A percentile compares a stretch with the other conserved stretches of the same genome.
Conservation (phyloP, 192 early-diverging fungal genomes). For the Entomortierella parvispora region DNA sequence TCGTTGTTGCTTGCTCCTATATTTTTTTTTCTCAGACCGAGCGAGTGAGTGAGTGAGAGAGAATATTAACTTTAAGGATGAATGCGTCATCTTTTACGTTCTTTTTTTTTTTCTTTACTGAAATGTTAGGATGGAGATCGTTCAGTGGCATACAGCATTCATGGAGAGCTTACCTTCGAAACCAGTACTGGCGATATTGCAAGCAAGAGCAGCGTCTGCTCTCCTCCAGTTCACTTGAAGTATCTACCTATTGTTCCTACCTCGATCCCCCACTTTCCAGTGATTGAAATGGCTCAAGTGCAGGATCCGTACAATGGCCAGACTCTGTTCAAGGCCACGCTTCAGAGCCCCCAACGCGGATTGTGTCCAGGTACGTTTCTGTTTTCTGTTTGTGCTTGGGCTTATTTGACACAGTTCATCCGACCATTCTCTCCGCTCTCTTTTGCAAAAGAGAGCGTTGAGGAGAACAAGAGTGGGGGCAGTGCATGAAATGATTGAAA, state of each 20-base stretch:
- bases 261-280: constrained; percentile 35
- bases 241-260: constrained; percentile 39
- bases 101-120: not conserved
- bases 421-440: too few relatives aligned
- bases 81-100: not conserved
- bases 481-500: too few relatives aligned
- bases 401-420: not conserved
- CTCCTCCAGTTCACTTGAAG: constrained; percentile 34
- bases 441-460: too few relatives aligned
- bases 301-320: constrained; percentile 15
- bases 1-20: too few relatives aligned
- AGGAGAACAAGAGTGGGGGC: too few relatives aligned
- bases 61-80: too few relatives aligned
- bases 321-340: constrained; percentile 20
- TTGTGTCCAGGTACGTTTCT: constrained; percentile 36
- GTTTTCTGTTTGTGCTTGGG: not conserved
- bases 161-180: constrained; percentile 28
- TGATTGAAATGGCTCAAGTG: constrained; percentile 44
- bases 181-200: constrained; percentile 17
- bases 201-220: constrained; percentile 7
- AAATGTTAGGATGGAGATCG: constrained; percentile 37
- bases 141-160: constrained; percentile 17
- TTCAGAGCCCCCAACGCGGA: constrained; percentile 42
- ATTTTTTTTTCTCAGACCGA: constrained; percentile 1
- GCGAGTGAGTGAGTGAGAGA: not conserved